These are phyloP conservation scores for Populus pruinosa DNA, from an alignment of 345 rosid species.

Conservation along the genomic window DNA sequence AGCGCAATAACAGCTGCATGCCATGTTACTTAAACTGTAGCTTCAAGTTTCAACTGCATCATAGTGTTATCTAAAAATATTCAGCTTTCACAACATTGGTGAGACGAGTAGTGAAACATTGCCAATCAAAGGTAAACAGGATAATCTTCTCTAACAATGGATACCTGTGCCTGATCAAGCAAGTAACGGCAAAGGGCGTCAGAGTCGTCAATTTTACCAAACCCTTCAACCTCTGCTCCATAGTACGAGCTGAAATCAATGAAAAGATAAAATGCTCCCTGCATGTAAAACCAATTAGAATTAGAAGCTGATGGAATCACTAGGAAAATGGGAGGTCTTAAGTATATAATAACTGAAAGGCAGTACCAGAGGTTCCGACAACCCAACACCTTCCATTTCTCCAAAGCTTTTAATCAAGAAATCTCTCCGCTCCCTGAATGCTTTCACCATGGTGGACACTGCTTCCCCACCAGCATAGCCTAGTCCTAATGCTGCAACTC, in stretches of 20 bases:
- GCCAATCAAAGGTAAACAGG: not conserved
- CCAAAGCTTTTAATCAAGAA: conserved; percentile 73
- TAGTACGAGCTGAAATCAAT: conserved; percentile 78
- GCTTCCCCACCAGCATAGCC: conserved; percentile 97
- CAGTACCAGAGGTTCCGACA: conserved; percentile 85
- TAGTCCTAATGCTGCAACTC: conserved; percentile 78
- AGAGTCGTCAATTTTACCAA: conserved; percentile 65
- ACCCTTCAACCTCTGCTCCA: conserved; percentile 73
- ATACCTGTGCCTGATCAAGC: conserved; percentile 61
- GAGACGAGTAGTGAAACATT: not conserved
- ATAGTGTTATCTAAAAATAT: not conserved
- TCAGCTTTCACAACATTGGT: not conserved
- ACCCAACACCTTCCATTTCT: conserved; percentile 71
- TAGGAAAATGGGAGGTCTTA: not conserved
- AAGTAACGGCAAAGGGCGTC: conserved; percentile 61
- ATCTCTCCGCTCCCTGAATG: conserved; percentile 89
- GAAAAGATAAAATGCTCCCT: conserved; percentile 98
- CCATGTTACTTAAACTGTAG: not conserved
- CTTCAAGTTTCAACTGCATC: not conserved
- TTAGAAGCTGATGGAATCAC: not conserved
- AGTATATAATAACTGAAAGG: not conserved
- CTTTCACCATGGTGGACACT: conserved; percentile 75
- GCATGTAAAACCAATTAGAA: conserved; percentile 21
- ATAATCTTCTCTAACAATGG: not conserved
- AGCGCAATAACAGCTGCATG: not conserved